Evolutionary conservation across 306 rosid species (phyloP).

Genomic region (Comarum palustre): DNA sequence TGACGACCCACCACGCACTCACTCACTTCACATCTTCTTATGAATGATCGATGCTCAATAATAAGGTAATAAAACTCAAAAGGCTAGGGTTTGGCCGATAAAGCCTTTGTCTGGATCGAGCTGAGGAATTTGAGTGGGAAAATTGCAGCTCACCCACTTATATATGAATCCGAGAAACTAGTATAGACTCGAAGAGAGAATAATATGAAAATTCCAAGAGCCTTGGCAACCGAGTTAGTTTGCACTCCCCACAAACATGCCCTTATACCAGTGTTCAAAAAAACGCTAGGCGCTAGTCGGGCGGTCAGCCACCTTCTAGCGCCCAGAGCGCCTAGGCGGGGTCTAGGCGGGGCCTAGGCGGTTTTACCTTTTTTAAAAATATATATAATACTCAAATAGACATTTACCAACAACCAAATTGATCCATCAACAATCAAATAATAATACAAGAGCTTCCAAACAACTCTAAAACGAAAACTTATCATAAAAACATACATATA

Average conservation of each 20-base stretch:
- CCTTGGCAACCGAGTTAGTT: slow-evolving; percentile 89
- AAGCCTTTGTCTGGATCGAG: slow-evolving; percentile 34
- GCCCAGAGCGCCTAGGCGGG: too few relatives aligned
- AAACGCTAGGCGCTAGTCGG: too few relatives aligned
- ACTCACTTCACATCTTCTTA: slow-evolving; percentile 29
- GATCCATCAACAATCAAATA: too few relatives aligned
- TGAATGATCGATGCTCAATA: slow-evolving; percentile 33
- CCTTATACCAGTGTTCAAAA: too few relatives aligned
- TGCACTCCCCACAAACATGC: slow-evolving; percentile 93
- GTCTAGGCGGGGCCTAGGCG: too few relatives aligned
- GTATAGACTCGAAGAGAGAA: slow-evolving; percentile 28
- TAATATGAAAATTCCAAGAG: slow-evolving; percentile 71
- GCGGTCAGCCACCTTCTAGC: too few relatives aligned
- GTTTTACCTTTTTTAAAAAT: too few relatives aligned
- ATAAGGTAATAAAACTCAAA: slow-evolving; percentile 62
- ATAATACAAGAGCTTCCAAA: too few relatives aligned
- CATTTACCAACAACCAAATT: too few relatives aligned
- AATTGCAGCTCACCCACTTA: slow-evolving; percentile 33
- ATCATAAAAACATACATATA: too few relatives aligned
- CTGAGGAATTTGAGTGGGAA: slow-evolving; percentile 29
- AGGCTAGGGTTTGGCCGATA: slow-evolving; percentile 41
- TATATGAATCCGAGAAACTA: slow-evolving; percentile 17
- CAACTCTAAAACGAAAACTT: too few relatives aligned
- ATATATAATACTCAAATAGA: too few relatives aligned
- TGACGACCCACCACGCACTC: slow-evolving; percentile 62